phyloP scores from a whole-genome alignment of 164 flowering plant species.

The Liriodendron chinense region DNA sequence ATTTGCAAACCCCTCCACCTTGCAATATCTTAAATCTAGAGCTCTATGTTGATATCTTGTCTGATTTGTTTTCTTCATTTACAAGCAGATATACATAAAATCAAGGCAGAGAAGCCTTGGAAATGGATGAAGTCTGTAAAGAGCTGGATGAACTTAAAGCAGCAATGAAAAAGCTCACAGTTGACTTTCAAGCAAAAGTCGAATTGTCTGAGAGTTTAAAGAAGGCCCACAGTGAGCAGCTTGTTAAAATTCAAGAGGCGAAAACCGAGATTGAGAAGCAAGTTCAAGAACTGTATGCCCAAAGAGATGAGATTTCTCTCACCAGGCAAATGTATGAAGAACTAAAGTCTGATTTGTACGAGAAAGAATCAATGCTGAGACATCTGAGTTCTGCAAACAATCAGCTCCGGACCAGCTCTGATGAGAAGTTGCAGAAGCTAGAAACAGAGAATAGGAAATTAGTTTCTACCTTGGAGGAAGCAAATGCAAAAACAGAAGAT shows the following conservation, averaged over 20 bases:
- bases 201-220: conserved; percentile 49
- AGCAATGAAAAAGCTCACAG: conserved; percentile 58
- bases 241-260: conserved; percentile 39
- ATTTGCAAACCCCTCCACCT: too few relatives aligned
- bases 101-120: background rate
- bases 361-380: conserved; percentile 38
- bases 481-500: conserved; percentile 27
- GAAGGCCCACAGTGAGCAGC: conserved; percentile 42
- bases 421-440: conserved; percentile 32
- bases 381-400: conserved; percentile 37
- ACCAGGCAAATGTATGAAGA: conserved; percentile 30
- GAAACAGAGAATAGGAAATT: conserved; percentile 46
- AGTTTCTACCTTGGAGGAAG: conserved; percentile 44
- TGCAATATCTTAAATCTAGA: background rate
- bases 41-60: background rate
- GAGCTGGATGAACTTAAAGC: conserved; percentile 67
- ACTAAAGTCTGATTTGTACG: conserved; percentile 29
- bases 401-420: conserved; percentile 30
- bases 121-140: conserved; percentile 49
- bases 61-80: background rate
- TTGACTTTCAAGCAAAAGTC: conserved; percentile 35
- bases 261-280: conserved; percentile 44
- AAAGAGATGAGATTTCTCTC: conserved; percentile 34
- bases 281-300: conserved; percentile 33
- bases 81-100: background rate